These are phyloP conservation scores for Ustilago vetiveriae DNA, from an alignment of 1,284 basidiomycete species.

Conservation along the genomic window DNA sequence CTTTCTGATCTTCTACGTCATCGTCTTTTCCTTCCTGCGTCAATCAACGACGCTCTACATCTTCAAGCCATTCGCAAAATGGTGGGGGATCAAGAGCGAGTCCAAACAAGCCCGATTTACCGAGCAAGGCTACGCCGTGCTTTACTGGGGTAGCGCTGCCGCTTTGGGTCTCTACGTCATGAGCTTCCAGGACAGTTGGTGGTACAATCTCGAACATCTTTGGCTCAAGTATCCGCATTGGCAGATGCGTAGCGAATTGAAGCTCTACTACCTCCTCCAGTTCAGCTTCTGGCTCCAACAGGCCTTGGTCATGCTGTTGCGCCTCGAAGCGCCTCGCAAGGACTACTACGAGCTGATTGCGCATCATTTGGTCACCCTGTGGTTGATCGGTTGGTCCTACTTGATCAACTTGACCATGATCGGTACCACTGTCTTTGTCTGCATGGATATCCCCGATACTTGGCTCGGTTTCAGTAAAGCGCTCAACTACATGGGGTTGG, in stretches of 20 bases:
- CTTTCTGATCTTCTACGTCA: conserved; percentile 86
- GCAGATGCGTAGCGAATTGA: conserved; percentile 85
- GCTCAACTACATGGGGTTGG: conserved; percentile 64
- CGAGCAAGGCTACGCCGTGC: conserved; percentile 64
- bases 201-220: conserved; percentile 73
- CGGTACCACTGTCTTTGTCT: conserved; percentile 90
- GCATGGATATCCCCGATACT: conserved; percentile 94
- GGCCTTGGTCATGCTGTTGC: conserved; percentile 82
- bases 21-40: conserved; percentile 90
- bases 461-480: conserved; percentile 73
- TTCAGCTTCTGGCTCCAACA: conserved; percentile 93
- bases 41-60: conserved; percentile 79
- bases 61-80: conserved; percentile 75
- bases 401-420: conserved; percentile 76
- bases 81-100: conserved; percentile 63
- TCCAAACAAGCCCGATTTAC: conserved; percentile 60
- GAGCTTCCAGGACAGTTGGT: conserved; percentile 84
- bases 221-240: conserved; percentile 66
- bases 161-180: conserved; percentile 74
- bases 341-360: conserved; percentile 86
- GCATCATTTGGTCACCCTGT: conserved; percentile 89
- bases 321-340: conserved; percentile 91
- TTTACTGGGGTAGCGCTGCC: conserved; percentile 62
- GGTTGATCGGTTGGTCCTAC: conserved; percentile 81
- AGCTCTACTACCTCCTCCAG: conserved; percentile 84